Conservation (phyloP, 140 eudicot genomes). For the Stevia rebaudiana region DNA sequence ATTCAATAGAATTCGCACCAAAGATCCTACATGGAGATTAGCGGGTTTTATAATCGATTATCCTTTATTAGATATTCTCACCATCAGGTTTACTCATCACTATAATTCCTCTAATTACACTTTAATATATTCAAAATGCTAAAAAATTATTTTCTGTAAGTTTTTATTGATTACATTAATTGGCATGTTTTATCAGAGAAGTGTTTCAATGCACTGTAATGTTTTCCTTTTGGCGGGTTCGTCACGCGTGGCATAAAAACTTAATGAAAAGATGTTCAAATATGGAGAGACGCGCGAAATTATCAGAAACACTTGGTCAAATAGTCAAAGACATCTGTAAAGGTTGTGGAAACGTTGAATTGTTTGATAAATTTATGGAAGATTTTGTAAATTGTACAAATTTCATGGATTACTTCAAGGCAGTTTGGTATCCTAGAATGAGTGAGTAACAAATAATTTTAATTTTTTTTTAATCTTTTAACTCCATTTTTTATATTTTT, state of each 20-base stretch:
- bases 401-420: constrained; percentile 79
- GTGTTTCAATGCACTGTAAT: constrained; percentile 74
- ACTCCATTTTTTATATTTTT: background rate
- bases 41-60: constrained; percentile 81
- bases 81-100: constrained; percentile 50
- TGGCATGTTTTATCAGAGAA: constrained; percentile 39
- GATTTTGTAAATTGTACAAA: constrained; percentile 50
- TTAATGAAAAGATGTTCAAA: constrained; percentile 62
- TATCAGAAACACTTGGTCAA: constrained; percentile 38
- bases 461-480: background rate
- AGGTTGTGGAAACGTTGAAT: constrained; percentile 40
- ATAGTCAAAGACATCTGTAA: constrained; percentile 38
- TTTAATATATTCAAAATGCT: background rate
- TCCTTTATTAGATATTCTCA: constrained; percentile 51
- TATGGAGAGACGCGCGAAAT: constrained; percentile 45
- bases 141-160: too few species aligned
- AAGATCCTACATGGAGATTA: constrained; percentile 80
- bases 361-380: constrained; percentile 52
- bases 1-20: constrained; percentile 67
- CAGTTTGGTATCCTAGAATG: constrained; percentile 73
- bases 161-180: background rate
- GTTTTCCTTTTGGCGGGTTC: constrained; percentile 84
- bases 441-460: constrained; percentile 31
- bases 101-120: background rate
- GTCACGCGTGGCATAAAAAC: constrained; percentile 91